Percentiles rank a stretch among this genome's conserved stretches.
phyloP scores from a whole-genome alignment of 2,329 filamentous ascomycete species.

The Fusarium robinianum region DNA sequence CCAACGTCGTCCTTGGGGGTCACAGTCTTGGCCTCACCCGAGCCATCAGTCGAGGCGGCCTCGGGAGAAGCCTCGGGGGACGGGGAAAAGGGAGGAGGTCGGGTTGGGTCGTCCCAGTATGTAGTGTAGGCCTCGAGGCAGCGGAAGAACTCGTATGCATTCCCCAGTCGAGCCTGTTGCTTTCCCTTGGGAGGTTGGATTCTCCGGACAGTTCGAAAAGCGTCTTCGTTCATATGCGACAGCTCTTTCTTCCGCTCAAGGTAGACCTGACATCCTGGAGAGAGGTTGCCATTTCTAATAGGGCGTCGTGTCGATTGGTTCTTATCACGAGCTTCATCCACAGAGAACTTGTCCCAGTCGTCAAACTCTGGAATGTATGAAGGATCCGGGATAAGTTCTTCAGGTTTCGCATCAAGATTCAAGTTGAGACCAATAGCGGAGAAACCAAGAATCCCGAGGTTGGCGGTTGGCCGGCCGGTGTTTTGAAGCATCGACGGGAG shows the following conservation, averaged over 20 bases:
- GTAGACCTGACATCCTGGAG: slow-evolving; percentile 62
- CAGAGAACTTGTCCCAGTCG: slow-evolving; percentile 54
- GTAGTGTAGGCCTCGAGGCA: slow-evolving; percentile 62
- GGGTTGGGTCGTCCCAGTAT: slow-evolving; percentile 66
- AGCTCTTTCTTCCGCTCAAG: slow-evolving; percentile 63
- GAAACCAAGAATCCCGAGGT: slow-evolving; percentile 52
- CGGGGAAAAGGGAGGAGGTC: slow-evolving; percentile 38
- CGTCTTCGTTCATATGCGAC: slow-evolving; percentile 58
- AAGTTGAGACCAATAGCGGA: slow-evolving; percentile 62
- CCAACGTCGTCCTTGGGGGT: slow-evolving; percentile 17
- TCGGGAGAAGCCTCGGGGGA: slow-evolving; percentile 40
- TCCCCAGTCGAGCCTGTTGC: slow-evolving; percentile 60
- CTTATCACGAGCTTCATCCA: slow-evolving; percentile 54
- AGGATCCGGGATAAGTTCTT: slow-evolving; percentile 58
- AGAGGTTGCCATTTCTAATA: slow-evolving; percentile 57
- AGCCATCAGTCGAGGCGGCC: slow-evolving; percentile 16
- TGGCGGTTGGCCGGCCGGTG: slow-evolving; percentile 53
- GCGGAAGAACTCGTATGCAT: slow-evolving; percentile 68
- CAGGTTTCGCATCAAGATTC: slow-evolving; percentile 52
- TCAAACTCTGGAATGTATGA: slow-evolving; percentile 58
- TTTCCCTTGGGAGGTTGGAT: slow-evolving; percentile 59
- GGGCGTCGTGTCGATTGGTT: slow-evolving; percentile 54
- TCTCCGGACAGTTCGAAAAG: slow-evolving; percentile 64
- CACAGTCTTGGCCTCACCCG: slow-evolving; percentile 17
- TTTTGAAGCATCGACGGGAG: slow-evolving; percentile 57